phyloP scores from a whole-genome alignment of 805 yeast genomes.

The Pichia cabralensis region DNA sequence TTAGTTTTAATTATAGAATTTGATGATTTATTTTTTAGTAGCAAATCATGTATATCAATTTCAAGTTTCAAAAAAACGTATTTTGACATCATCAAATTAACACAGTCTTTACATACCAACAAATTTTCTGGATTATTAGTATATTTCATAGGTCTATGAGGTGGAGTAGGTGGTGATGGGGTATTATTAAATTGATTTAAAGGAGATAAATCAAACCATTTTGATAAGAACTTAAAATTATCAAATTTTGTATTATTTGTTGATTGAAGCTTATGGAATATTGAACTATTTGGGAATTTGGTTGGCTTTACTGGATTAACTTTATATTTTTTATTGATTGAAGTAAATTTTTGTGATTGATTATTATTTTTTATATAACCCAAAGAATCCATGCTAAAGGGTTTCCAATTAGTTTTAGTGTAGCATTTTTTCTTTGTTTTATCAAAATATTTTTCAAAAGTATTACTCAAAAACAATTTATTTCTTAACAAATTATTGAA shows the following conservation, averaged over 20 bases:
- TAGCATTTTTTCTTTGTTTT: slow-evolving; percentile 11
- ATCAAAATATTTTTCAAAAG: slow-evolving; percentile 19
- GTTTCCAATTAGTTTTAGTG: slow-evolving; percentile 17
- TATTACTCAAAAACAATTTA: slow-evolving; percentile 18
- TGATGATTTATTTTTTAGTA: neutral
- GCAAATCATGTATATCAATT: slow-evolving; percentile 22
- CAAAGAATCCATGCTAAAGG: slow-evolving; percentile 20
- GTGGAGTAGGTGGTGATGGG: slow-evolving; percentile 28
- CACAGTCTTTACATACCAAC: slow-evolving; percentile 22
- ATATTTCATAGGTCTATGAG: slow-evolving; percentile 15
- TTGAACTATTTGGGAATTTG: slow-evolving; percentile 23
- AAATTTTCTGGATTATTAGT: slow-evolving; percentile 25
- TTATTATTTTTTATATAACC: slow-evolving; percentile 16
- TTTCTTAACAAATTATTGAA: slow-evolving; percentile 23
- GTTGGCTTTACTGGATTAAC: slow-evolving; percentile 12
- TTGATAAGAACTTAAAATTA: slow-evolving; percentile 20
- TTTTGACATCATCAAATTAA: slow-evolving; percentile 20
- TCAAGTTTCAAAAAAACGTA: slow-evolving; percentile 22
- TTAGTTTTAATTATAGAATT: neutral
- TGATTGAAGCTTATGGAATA: slow-evolving; percentile 19
- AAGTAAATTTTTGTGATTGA: neutral
- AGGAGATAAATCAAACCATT: slow-evolving; percentile 30
- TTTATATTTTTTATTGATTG: slow-evolving; percentile 6
- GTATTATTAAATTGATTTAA: slow-evolving; percentile 24
- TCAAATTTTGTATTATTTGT: slow-evolving; percentile 20